These are phyloP conservation scores for Ephemerocybe angulata DNA, from an alignment of 768 basidiomycete genomes.

Conservation along the genomic window DNA sequence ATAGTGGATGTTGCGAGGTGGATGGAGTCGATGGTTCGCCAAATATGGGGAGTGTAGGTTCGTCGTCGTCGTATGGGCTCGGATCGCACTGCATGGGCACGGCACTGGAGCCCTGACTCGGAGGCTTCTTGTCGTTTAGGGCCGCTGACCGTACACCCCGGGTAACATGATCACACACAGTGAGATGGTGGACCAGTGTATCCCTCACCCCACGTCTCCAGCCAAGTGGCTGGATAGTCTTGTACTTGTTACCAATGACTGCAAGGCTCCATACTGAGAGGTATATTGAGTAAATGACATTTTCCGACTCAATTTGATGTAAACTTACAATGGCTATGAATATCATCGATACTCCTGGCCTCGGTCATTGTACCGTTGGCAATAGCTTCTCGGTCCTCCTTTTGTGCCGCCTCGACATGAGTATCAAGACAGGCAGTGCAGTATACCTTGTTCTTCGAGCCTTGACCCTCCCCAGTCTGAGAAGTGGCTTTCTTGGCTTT, in stretches of 20 bases:
- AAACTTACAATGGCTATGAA: not conserved
- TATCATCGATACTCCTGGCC: not conserved
- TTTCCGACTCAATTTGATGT: not conserved
- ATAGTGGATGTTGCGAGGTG: too few species aligned
- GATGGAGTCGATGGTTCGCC: too few species aligned
- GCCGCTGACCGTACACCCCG: not conserved
- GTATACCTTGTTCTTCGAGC: slow-evolving; percentile 6
- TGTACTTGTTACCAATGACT: not conserved
- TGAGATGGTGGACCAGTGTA: not conserved
- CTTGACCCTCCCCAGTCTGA: too few species aligned
- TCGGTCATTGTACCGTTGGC: not conserved
- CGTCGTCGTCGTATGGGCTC: too few species aligned
- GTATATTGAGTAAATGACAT: not conserved
- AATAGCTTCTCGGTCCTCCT: not conserved
- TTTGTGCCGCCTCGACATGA: not conserved
- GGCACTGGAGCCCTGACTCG: not conserved
- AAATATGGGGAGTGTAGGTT: too few species aligned
- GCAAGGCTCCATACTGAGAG: not conserved
- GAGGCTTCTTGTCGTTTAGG: not conserved
- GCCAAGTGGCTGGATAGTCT: not conserved
- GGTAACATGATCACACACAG: not conserved
- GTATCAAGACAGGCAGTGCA: slow-evolving; percentile 7
- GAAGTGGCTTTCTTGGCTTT: too few species aligned
- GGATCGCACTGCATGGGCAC: not conserved
- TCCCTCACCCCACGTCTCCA: not conserved